A percentile compares a stretch with the other conserved stretches of the same genome.
phyloP scores from a whole-genome alignment of 768 basidiomycete genomes.

The Trametes meyenii region DNA sequence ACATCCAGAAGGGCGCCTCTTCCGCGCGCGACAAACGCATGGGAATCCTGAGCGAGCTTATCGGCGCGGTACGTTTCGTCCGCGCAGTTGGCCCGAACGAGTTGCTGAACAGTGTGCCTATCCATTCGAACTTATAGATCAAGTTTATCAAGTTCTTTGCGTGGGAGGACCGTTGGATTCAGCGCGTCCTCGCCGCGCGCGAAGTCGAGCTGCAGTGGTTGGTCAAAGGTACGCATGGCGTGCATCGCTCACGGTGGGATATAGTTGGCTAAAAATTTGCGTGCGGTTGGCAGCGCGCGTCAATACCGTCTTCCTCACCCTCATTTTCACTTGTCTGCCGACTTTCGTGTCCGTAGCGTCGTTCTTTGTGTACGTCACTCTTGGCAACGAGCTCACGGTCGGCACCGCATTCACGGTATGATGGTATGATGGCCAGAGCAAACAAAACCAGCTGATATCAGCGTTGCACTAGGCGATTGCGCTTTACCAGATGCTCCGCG shows the following conservation, averaged over 20 bases:
- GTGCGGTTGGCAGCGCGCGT: conserved; percentile 52
- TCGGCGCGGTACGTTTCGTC: conserved; percentile 55
- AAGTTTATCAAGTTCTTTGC: conserved; percentile 87
- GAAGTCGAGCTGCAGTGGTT: conserved; percentile 76
- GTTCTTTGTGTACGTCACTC: conserved; percentile 73
- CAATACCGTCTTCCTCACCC: conserved; percentile 71
- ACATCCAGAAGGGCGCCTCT: conserved; percentile 60
- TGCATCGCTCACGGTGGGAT: not conserved
- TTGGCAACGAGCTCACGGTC: conserved; percentile 75
- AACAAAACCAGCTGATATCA: not conserved
- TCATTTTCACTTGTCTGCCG: conserved; percentile 77
- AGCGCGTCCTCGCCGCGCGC: conserved; percentile 63
- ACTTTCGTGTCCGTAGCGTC: conserved; percentile 79
- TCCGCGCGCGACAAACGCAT: conserved; percentile 78
- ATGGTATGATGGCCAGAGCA: conserved; percentile 4
- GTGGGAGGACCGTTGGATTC: conserved; percentile 79
- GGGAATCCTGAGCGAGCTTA: conserved; percentile 76
- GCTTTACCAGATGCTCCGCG: conserved; percentile 81
- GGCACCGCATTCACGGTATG: conserved; percentile 82
- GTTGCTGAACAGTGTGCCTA: not conserved
- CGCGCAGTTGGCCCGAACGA: not conserved
- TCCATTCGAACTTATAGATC: too few relatives aligned
- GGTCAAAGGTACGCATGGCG: conserved; percentile 54
- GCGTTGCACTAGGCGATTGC: conserved; percentile 60
- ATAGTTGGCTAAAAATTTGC: not conserved